Evolutionary conservation across 768 basidiomycete species (phyloP).

Genomic region (Coprinellus micaceus): DNA sequence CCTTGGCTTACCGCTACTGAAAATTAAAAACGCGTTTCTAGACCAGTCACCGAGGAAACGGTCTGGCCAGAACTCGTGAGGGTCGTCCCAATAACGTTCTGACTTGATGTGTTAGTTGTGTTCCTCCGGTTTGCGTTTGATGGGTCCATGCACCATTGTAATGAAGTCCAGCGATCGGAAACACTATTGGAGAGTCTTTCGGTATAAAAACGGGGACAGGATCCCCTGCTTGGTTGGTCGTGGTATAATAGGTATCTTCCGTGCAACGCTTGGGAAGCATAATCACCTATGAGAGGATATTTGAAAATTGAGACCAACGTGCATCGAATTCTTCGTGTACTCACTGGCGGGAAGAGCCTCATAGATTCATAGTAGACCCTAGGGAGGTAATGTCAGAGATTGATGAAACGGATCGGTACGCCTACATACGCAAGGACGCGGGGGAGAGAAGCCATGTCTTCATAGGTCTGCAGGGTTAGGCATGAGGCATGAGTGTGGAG

Average conservation of each 20-base stretch:
- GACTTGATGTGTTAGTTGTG: neutral
- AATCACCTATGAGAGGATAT: neutral
- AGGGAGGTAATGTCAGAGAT: no score
- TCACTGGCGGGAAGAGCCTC: no score
- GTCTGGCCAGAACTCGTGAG: slow-evolving; percentile 31
- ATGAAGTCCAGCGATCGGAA: slow-evolving; percentile 33
- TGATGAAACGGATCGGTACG: neutral
- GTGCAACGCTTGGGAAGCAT: slow-evolving; percentile 4
- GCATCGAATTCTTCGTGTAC: neutral
- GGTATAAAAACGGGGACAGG: slow-evolving; percentile 5
- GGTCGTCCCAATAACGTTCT: slow-evolving; percentile 49
- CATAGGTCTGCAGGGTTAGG: slow-evolving; percentile 26
- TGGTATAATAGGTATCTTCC: slow-evolving; percentile 10
- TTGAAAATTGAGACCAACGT: neutral
- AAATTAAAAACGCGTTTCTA: slow-evolving; percentile 20
- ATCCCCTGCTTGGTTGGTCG: slow-evolving; percentile 5
- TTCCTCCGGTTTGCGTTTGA: no score
- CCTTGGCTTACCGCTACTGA: slow-evolving; percentile 30
- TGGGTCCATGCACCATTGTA: slow-evolving; percentile 40
- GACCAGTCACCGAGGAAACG: slow-evolving; percentile 16
- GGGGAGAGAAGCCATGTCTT: slow-evolving; percentile 28
- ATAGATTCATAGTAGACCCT: no score
- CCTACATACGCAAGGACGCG: slow-evolving; percentile 26
- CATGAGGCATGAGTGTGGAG: neutral
- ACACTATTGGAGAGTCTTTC: slow-evolving; percentile 15